Evolutionary conservation across 1,139 yeast species (phyloP).

Genomic region (Suhomyces maxii): DNA sequence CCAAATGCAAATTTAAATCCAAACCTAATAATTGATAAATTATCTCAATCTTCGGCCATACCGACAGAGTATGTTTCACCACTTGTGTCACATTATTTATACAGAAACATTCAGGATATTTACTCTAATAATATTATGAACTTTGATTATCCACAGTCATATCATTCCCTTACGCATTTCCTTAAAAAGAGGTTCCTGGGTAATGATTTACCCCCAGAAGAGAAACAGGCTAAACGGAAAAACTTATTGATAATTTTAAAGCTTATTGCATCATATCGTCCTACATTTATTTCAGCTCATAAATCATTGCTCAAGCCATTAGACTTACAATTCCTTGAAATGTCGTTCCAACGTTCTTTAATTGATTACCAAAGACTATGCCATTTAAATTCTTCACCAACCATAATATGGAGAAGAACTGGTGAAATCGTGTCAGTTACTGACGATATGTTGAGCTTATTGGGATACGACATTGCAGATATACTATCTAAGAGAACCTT

Average conservation of each 20-base stretch:
- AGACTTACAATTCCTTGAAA: slow-evolving; percentile 65
- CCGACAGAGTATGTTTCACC: slow-evolving; percentile 51
- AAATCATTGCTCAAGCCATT: slow-evolving; percentile 61
- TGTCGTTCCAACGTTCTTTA: slow-evolving; percentile 67
- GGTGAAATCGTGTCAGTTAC: slow-evolving; percentile 75
- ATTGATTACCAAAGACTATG: slow-evolving; percentile 64
- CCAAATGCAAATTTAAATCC: neutral
- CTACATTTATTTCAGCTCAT: slow-evolving; percentile 73
- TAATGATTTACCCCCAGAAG: slow-evolving; percentile 29
- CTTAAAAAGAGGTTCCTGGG: slow-evolving; percentile 55
- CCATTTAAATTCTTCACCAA: slow-evolving; percentile 62
- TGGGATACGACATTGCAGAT: slow-evolving; percentile 54
- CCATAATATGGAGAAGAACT: slow-evolving; percentile 75
- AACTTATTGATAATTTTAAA: slow-evolving; percentile 58
- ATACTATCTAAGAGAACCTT: slow-evolving; percentile 53
- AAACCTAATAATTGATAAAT: slow-evolving; percentile 12
- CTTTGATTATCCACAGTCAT: slow-evolving; percentile 68
- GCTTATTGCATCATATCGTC: slow-evolving; percentile 68
- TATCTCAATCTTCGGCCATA: slow-evolving; percentile 15
- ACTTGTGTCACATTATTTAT: slow-evolving; percentile 56
- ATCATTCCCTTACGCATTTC: slow-evolving; percentile 59
- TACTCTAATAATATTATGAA: slow-evolving; percentile 55
- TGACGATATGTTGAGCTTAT: slow-evolving; percentile 61
- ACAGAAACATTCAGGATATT: slow-evolving; percentile 65
- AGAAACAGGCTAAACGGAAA: slow-evolving; percentile 38